Evolutionary conservation across 306 rosid genomes (phyloP), one percentile per base, ranked within the genome.

Genomic region (Spatholobus suberectus): DNA sequence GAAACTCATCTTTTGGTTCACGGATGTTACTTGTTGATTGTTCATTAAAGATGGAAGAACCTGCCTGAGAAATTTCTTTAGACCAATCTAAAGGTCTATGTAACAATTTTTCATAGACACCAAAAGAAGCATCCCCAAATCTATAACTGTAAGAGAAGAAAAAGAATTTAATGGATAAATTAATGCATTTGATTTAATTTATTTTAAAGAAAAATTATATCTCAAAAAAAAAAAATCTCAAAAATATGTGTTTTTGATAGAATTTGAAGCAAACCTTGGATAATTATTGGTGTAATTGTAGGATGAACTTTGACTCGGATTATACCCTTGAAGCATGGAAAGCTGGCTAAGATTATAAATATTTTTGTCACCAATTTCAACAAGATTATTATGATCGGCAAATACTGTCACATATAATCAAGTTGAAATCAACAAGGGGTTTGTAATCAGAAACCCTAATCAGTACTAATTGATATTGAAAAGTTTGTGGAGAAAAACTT

Each of bases 311-410:
- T 88, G 87, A 82, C 66, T 81, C 13, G 82, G 86, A 75, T 82
- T 89, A 59, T 85, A 86, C 8, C 92, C 93, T 89, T 90, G 97
- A 75, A 93, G 90, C 90, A 93, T 87, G 14, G 96, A 90, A 85
- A 93, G 90, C 81, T 89, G 96, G 86, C 92, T 91, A 76, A 93
- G 83, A 73, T 84, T 91, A 40, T 87, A 93, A 34, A 93, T 81
- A 83, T 90, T 91, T 76, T 82, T 89, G 76, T 91, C 94, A 63
- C 85, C 92, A 80, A 57, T 87, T 77, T 90, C 91, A 82, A 83
- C 82, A 69, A 91, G 86, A 76, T 79, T 84, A 58, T 89, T 84
- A 72, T 88, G 94, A 63, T 84, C 86, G 2, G 52, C 85, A 54
- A 90, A 11, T 3, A 77, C 91, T 83, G 88, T 84, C 52, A 82